Conservation (phyloP, 345 rosid species). For the Populus davidiana region DNA sequence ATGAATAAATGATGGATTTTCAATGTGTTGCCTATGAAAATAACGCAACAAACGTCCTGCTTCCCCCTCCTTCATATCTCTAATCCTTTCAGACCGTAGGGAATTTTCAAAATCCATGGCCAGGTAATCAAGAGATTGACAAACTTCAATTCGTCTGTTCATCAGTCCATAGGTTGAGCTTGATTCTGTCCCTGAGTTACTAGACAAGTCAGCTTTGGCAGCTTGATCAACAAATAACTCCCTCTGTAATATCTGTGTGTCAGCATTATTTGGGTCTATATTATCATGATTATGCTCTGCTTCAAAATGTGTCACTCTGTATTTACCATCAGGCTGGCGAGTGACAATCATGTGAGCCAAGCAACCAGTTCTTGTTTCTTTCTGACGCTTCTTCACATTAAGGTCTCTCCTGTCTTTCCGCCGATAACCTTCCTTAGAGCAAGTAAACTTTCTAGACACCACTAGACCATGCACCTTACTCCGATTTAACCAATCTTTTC, state of each 20-base stretch:
- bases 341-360: slow-evolving; percentile 35
- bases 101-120: slow-evolving; percentile 15
- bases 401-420: slow-evolving; percentile 30
- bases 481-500: slow-evolving; percentile 34
- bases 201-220: slow-evolving; percentile 11
- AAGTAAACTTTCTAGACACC: slow-evolving; percentile 38
- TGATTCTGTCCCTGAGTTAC: slow-evolving; percentile 13
- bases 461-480: slow-evolving; percentile 32
- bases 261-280: slow-evolving; percentile 9
- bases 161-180: slow-evolving; percentile 8
- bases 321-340: slow-evolving; percentile 36
- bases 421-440: slow-evolving; percentile 42
- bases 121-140: slow-evolving; percentile 31
- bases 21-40: slow-evolving; percentile 38
- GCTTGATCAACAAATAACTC: slow-evolving; percentile 21
- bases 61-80: slow-evolving; percentile 32
- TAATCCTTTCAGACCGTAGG: slow-evolving; percentile 29
- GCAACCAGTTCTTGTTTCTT: slow-evolving; percentile 44
- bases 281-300: slow-evolving; percentile 38
- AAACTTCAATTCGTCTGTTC: slow-evolving; percentile 10
- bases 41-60: slow-evolving; percentile 31
- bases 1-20: slow-evolving; percentile 27
- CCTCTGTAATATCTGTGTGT: slow-evolving; percentile 21
- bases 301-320: slow-evolving; percentile 38
- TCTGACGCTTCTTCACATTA: slow-evolving; percentile 31